phyloP scores from a whole-genome alignment of 805 yeast genomes.

The Naumovozyma castellii region DNA sequence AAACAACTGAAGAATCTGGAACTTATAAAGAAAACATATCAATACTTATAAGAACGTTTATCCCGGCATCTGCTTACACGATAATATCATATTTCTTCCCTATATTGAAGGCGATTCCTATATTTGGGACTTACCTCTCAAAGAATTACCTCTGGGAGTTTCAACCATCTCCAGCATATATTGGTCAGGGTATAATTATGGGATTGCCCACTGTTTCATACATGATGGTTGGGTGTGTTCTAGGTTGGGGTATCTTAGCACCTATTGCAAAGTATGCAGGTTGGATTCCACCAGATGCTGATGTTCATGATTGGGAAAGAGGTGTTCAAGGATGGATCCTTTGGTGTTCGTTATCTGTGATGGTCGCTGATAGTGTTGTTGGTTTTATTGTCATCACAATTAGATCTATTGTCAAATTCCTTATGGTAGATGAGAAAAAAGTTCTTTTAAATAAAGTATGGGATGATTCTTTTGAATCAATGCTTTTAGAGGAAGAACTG shows the following conservation, averaged over 20 bases:
- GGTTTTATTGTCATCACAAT: conserved; percentile 57
- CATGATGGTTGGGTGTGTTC: conserved; percentile 79
- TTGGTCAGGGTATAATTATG: conserved; percentile 97
- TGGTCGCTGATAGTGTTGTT: conserved; percentile 86
- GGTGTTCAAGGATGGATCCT: conserved; percentile 97
- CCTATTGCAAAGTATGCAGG: conserved; percentile 60
- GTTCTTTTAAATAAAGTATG: conserved; percentile 14
- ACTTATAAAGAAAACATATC: conserved; percentile 41
- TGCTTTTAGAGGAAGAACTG: conserved; percentile 27
- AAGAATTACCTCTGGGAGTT: conserved; percentile 67
- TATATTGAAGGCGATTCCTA: conserved; percentile 53
- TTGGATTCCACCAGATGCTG: conserved; percentile 87
- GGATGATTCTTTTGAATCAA: conserved; percentile 27
- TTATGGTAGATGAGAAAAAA: conserved; percentile 19
- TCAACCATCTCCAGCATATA: conserved; percentile 94
- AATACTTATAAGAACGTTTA: conserved; percentile 53
- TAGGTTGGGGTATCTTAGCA: conserved; percentile 91
- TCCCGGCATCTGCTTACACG: conserved; percentile 64
- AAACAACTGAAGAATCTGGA: background rate
- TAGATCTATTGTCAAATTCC: conserved; percentile 32
- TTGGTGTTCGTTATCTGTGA: conserved; percentile 86
- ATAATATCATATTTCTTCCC: conserved; percentile 66
- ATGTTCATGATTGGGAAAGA: conserved; percentile 67
- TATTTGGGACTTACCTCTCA: conserved; percentile 63
- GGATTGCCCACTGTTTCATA: conserved; percentile 84